Base-by-base conservation (phyloP, 768 basidiomycete species). In the Cantharellus anzutake region DNA sequence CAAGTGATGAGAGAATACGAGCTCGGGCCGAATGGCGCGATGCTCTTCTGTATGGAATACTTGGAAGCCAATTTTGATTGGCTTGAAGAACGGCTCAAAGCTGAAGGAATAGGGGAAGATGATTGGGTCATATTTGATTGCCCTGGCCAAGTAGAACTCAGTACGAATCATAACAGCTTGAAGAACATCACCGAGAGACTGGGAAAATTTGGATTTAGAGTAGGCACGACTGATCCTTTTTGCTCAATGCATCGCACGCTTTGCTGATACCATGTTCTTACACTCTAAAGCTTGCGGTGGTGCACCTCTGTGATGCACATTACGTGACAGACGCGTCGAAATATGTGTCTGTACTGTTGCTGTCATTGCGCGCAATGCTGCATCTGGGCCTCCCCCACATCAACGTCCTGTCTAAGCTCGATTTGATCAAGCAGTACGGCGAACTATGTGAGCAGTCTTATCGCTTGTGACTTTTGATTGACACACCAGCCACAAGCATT, bases 361-460 rank as follows among this genome's bases (percentile, higher is more conserved):
- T 97, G 7, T 89, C 93, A 5, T 76, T 99, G 37, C 79, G 96
- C 56, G 88, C 94, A 14, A 98, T 98, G 96, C 76, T 99, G n/a
- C 93, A 97, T 67, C 78, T 99, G 59, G 96, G 96, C 67, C 78
- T 98, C n/a, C 96, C 96, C 0, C 96, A 98, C 68, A 76, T 99
- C 71, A 98, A 99, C 67, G 96, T 99, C 2, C 75, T 99, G 11
- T 93, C 90, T 4, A 99, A 99, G 71, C 76, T 98, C 59, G 96
- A 99, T 71, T 73, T 97, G n/a, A 74, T 99, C 16, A 74, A 78
- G 16, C 80, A 84, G 64, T 93, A 94, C 62, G 96, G 96, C 5
- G 89, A 94, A 62, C 76, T 98, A 50, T 88, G 93, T 93, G 65
- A 52, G 78, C 68, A 41, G 38, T 38, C 48, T n/a, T 56, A 16